Evolutionary conservation across 257 asterid species (phyloP).

Genomic region (Solanum peruvianum): DNA sequence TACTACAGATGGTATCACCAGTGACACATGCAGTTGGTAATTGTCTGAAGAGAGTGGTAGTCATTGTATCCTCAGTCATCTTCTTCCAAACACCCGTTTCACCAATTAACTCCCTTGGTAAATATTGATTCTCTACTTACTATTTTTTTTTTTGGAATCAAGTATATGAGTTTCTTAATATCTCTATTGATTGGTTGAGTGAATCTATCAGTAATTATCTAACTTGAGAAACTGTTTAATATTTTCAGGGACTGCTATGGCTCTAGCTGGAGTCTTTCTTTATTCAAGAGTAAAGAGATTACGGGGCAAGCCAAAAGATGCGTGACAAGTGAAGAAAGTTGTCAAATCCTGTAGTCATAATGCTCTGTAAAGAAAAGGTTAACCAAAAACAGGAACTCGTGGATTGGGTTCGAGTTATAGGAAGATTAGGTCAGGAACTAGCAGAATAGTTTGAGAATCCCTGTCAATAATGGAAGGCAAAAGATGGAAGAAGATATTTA

Average conservation of each 20-base stretch:
- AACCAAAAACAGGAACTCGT: background rate
- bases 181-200: background rate
- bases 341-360: background rate
- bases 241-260: constrained; percentile 64
- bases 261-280: constrained; percentile 74
- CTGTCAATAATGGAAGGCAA: background rate
- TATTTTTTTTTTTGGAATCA: no score
- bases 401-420: background rate
- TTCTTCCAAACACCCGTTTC: constrained; percentile 66
- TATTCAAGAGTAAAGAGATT: constrained; percentile 71
- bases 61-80: constrained; percentile 63
- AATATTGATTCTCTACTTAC: background rate
- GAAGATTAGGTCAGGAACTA: background rate
- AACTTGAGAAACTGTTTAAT: background rate
- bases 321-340: constrained; percentile 6
- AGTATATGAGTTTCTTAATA: background rate
- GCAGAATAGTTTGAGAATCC: background rate
- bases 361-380: background rate
- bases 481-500: background rate
- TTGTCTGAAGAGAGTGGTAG: constrained; percentile 77
- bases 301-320: constrained; percentile 30
- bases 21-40: constrained; percentile 90
- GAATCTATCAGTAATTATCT: background rate
- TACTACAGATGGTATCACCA: constrained; percentile 68
- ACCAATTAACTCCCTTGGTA: constrained; percentile 46